These are phyloP conservation scores for Metschnikowia shivogae DNA, from an alignment of 805 yeast species.

Conservation along the genomic window DNA sequence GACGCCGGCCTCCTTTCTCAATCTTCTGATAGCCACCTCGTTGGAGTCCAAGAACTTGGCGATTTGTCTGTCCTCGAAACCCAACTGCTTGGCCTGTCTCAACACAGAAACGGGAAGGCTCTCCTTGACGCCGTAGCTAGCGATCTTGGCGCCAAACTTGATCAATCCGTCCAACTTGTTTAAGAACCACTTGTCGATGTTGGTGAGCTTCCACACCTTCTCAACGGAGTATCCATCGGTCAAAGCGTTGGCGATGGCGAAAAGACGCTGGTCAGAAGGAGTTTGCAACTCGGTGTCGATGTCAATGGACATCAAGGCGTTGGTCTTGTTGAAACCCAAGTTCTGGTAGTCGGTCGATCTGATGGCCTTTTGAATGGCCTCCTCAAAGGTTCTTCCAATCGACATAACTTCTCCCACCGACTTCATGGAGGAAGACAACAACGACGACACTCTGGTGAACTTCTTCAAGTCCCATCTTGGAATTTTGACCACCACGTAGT, in stretches of 20 bases:
- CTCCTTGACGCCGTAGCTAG: conserved; percentile 53
- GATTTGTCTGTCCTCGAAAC: conserved; percentile 94
- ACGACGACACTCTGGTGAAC: conserved; percentile 85
- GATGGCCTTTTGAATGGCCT: conserved; percentile 95
- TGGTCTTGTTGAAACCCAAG: conserved; percentile 85
- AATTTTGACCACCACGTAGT: conserved; percentile 93
- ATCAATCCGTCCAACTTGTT: conserved; percentile 77
- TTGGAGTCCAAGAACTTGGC: conserved; percentile 85
- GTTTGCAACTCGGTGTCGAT: conserved; percentile 91
- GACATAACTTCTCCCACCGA: conserved; percentile 99
- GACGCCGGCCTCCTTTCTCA: conserved; percentile 82
- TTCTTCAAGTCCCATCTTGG: conserved; percentile 99
- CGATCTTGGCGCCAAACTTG: conserved; percentile 60
- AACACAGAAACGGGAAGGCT: conserved; percentile 59
- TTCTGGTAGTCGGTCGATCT: conserved; percentile 95
- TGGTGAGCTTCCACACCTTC: conserved; percentile 84
- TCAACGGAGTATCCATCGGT: conserved; percentile 86
- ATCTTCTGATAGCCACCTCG: conserved; percentile 87
- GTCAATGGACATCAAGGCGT: conserved; percentile 84
- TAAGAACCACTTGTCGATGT: conserved; percentile 95
- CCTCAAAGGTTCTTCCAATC: conserved; percentile 96
- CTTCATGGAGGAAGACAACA: conserved; percentile 91
- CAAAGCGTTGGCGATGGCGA: conserved; percentile 94
- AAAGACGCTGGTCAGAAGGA: conserved; percentile 95
- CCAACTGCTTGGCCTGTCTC: conserved; percentile 90